Evolutionary conservation across 164 flowering plant genomes (phyloP), one percentile per base, ranked within the genome.

Genomic region (Malania oleifera): DNA sequence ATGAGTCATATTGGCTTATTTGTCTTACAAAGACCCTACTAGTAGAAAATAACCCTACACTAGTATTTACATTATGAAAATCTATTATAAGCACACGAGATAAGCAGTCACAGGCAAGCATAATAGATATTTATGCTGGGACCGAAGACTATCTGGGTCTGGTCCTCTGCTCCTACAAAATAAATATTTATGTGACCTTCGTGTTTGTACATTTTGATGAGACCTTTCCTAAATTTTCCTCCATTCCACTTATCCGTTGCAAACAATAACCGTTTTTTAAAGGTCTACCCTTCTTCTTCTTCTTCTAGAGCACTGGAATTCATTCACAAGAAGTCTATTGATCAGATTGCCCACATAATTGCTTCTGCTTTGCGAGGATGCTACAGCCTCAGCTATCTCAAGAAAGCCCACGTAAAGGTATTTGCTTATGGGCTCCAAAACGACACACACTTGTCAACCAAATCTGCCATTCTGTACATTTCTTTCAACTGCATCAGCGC

Each of bases 401-500:
- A 50, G 49, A 60, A 57, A 72, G 1, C 37, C 56, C 76, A 68
- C 31, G 61, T 59, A 17, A 57, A 64, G 60, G 27, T 68, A 27
- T 25, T 68, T 14, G 39, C 49, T 45, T 41, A 15, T n/a, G 67
- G 73, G 12, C 60, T 73, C 26, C 70, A 73, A 48, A 20, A 58
- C 22, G 38, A 65, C 55, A 18, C 70, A 29, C 52, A 35, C 19
- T 27, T 68, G 13, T 52, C 29, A 28, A 61, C 64, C 38, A 67
- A 54, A 73, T 55, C 52, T 26, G 41, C 67, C 17, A 43, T 39
- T 23, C 41, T 31, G 13, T 69, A 73, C 40, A 9, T 70, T 26
- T 59, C 71, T 37, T 67, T 66, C 44, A 23, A 48, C 15, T 27
- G 24, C 22, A 18, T 57, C 29, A 63, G 60, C 59, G 11, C 41